A percentile compares a stretch with the other conserved stretches of the same genome.
These are phyloP conservation scores for Polytrichum commune DNA, from an alignment of 225 moss, liverwort and hornwort genomes.

Conservation along the genomic window DNA sequence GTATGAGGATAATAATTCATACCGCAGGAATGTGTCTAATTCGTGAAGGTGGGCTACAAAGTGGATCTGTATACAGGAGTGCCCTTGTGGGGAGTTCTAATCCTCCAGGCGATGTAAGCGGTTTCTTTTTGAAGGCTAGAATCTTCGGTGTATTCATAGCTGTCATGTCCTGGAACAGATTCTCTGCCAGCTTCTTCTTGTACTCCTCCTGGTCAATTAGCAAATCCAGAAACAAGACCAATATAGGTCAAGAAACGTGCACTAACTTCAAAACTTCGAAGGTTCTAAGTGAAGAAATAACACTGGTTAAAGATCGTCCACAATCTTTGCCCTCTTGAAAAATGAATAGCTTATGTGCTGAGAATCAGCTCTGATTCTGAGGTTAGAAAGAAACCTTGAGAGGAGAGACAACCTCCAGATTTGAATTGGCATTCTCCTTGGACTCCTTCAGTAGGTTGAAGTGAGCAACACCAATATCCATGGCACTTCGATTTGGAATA, in stretches of 20 bases:
- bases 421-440: conserved; percentile 48
- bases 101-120: conserved; percentile 18
- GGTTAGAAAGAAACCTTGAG: conserved; percentile 27
- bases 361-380: too few relatives aligned
- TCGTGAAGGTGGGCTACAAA: conserved; percentile 36
- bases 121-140: conserved; percentile 63
- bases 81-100: conserved; percentile 33
- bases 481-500: conserved; percentile 58
- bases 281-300: background rate
- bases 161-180: conserved; percentile 59
- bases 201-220: conserved; percentile 74
- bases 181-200: conserved; percentile 74
- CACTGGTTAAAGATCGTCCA: too few relatives aligned
- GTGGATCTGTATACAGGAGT: conserved; percentile 33
- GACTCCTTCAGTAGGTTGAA: conserved; percentile 53
- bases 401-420: conserved; percentile 48
- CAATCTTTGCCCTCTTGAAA: too few relatives aligned
- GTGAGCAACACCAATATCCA: conserved; percentile 55
- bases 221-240: background rate
- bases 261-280: background rate
- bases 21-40: conserved; percentile 73
- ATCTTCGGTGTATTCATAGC: conserved; percentile 59
- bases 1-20: background rate
- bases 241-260: background rate
- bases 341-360: too few relatives aligned